Evolutionary conservation across 164 flowering plant species (phyloP).

Genomic region (Berberis vulgaris): DNA sequence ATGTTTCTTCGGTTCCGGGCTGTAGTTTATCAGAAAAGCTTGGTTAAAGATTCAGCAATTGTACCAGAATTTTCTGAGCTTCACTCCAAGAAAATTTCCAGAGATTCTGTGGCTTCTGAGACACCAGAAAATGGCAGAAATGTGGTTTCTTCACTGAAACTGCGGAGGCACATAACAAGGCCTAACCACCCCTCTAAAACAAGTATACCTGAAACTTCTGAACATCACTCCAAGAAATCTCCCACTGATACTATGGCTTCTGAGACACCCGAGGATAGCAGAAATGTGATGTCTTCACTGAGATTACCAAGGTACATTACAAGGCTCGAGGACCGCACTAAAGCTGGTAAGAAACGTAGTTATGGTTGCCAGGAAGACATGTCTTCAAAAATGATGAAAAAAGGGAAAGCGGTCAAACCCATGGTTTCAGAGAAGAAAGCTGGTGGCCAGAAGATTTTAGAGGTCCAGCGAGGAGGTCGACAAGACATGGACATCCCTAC

Average conservation of each 20-base stretch:
- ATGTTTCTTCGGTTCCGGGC: slow-evolving; percentile 62
- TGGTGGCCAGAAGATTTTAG: slow-evolving; percentile 20
- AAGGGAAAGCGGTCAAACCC: slow-evolving; percentile 37
- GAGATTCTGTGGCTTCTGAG: too few species aligned
- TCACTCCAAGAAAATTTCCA: too few species aligned
- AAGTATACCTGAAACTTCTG: slow-evolving; percentile 29
- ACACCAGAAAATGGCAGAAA: too few species aligned
- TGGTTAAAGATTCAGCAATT: slow-evolving; percentile 10
- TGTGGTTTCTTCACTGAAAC: too few species aligned
- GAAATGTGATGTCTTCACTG: too few species aligned
- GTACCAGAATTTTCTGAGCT: too few species aligned
- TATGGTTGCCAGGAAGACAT: slow-evolving; percentile 71
- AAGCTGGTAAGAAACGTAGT: slow-evolving; percentile 60
- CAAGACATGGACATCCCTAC: slow-evolving; percentile 16
- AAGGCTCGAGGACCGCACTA: slow-evolving; percentile 62
- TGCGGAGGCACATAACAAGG: too few species aligned
- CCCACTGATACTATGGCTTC: slow-evolving; percentile 16
- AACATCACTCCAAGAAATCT: slow-evolving; percentile 19
- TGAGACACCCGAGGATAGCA: too few species aligned
- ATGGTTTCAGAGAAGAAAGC: slow-evolving; percentile 39
- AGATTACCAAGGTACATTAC: slow-evolving; percentile 19
- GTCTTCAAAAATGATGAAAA: slow-evolving; percentile 56
- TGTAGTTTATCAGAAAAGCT: slow-evolving; percentile 78
- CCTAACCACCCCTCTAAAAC: slow-evolving; percentile 7
- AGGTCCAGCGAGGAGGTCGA: slow-evolving; percentile 18